phyloP scores from a whole-genome alignment of 2,329 filamentous ascomycete species.

The Calonectria pteridis region DNA sequence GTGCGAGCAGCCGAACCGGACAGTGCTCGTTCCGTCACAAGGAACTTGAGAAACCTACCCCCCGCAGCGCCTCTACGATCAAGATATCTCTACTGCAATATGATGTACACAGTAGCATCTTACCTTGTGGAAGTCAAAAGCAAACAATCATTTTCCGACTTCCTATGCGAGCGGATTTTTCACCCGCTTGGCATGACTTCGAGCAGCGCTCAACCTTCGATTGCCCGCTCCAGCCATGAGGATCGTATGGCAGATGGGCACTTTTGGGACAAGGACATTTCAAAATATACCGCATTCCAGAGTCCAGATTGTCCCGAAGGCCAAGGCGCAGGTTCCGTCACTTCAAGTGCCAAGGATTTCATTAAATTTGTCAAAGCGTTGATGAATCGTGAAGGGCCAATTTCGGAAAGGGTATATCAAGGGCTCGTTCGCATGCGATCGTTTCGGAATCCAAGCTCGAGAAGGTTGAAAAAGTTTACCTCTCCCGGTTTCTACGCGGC shows the following conservation, averaged over 20 bases:
- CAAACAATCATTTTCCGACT: conserved; percentile 35
- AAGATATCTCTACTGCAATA: conserved; percentile 44
- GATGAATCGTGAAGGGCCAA: conserved; percentile 38
- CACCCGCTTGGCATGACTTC: conserved; percentile 42
- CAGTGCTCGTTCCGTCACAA: conserved; percentile 38
- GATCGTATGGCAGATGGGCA: conserved; percentile 31
- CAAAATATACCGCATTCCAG: conserved; percentile 7
- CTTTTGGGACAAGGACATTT: conserved; percentile 21
- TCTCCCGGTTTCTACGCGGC: conserved; percentile 34
- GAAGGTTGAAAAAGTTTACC: conserved; percentile 21
- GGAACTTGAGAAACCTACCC: conserved; percentile 45
- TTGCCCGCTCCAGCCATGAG: conserved; percentile 28
- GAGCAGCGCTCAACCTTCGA: conserved; percentile 40
- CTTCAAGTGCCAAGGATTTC: conserved; percentile 46
- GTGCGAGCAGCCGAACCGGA: conserved; percentile 32
- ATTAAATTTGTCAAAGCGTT: conserved; percentile 46
- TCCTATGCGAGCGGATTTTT: conserved; percentile 40
- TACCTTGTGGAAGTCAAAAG: conserved; percentile 41
- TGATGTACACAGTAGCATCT: conserved; percentile 45
- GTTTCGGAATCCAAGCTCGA: conserved; percentile 26
- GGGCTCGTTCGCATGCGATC: conserved; percentile 38
- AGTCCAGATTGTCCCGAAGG: conserved; percentile 39
- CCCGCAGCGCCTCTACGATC: conserved; percentile 38
- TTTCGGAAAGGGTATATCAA: conserved; percentile 41
- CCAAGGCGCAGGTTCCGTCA: conserved; percentile 47